Percentiles rank a stretch among this genome's conserved stretches.
phyloP scores from a whole-genome alignment of 1,139 yeast genomes.

The Arxiozyma heterogenica region DNA sequence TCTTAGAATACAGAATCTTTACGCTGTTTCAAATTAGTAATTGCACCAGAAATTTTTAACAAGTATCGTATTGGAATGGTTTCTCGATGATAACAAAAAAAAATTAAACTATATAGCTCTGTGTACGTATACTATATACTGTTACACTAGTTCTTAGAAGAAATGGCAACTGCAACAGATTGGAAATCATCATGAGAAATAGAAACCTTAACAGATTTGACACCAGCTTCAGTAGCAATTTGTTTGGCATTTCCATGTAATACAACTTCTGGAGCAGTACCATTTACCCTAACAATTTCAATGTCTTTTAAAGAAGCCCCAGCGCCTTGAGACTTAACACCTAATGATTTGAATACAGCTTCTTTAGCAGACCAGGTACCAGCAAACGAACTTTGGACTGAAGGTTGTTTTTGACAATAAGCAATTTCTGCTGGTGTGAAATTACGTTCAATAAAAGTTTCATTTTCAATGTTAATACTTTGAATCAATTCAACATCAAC shows the following conservation, averaged over 20 bases:
- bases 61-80: conserved; percentile 79
- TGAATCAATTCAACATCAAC: conserved; percentile 90
- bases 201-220: conserved; percentile 68
- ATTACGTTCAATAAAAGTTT: conserved; percentile 84
- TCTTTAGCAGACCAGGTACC: conserved; percentile 99
- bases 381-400: conserved; percentile 83
- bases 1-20: conserved; percentile 74
- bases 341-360: conserved; percentile 93
- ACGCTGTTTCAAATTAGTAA: conserved; percentile 87
- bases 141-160: conserved; percentile 28
- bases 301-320: conserved; percentile 90
- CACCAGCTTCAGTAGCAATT: conserved; percentile 65
- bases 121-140: not conserved
- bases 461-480: conserved; percentile 73
- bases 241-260: conserved; percentile 67
- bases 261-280: conserved; percentile 75
- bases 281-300: conserved; percentile 66
- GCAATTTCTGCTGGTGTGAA: conserved; percentile 72
- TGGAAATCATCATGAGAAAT: conserved; percentile 95
- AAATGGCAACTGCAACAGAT: conserved; percentile 94
- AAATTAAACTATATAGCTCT: not conserved
- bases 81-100: conserved; percentile 39
- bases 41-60: conserved; percentile 73
- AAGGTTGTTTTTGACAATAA: conserved; percentile 66
- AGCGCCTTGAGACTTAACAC: conserved; percentile 84